Evolutionary conservation across 306 rosid species (phyloP).

Genomic region (Trichosanthes truncata): DNA sequence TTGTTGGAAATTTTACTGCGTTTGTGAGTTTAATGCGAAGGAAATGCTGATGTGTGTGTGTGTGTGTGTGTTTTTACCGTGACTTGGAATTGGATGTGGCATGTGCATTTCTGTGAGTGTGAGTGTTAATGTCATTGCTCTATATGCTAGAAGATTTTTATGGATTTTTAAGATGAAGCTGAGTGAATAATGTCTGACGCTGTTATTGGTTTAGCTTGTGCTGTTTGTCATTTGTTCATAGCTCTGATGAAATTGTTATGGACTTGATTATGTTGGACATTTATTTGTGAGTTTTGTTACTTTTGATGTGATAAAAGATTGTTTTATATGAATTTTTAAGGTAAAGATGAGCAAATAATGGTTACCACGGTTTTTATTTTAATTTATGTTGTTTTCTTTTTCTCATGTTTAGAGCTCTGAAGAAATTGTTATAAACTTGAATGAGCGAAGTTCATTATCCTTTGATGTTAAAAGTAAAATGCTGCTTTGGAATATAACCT

Average conservation of each 20-base stretch:
- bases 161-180: not conserved
- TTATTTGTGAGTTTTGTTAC: not conserved
- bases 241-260: not conserved
- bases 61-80: not conserved
- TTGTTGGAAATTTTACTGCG: not conserved
- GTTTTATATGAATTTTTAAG: not conserved
- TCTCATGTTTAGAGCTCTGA: not conserved
- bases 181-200: not conserved
- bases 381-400: not conserved
- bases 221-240: not conserved
- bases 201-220: not conserved
- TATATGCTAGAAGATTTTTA: not conserved
- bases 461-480: not conserved
- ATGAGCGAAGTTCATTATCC: not conserved
- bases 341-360: not conserved
- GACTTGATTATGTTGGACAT: not conserved
- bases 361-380: not conserved
- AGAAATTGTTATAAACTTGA: not conserved
- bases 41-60: not conserved
- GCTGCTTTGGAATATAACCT: not conserved
- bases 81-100: not conserved
- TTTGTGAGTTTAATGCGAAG: not conserved
- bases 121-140: not conserved
- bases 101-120: not conserved
- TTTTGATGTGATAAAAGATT: not conserved